These are phyloP conservation scores for Lotus japonicus DNA, from an alignment of 306 rosid species.

Conservation along the genomic window DNA sequence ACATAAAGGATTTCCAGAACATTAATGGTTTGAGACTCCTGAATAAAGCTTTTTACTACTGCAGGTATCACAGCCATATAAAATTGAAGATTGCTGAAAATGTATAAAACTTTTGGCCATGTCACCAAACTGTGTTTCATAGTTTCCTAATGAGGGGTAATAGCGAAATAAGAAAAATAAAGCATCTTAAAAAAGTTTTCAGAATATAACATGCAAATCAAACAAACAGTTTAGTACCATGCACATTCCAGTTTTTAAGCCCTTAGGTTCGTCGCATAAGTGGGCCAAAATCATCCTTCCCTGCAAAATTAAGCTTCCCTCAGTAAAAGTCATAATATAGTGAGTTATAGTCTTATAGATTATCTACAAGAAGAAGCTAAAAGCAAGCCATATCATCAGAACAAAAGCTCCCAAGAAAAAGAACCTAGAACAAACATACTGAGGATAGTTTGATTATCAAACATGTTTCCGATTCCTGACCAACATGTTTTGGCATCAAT, in stretches of 20 bases:
- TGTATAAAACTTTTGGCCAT: not conserved
- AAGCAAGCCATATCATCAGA: not conserved
- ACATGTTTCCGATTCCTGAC: not conserved
- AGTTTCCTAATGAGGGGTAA: not conserved
- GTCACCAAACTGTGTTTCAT: not conserved
- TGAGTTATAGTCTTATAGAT: not conserved
- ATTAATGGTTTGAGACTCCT: not conserved
- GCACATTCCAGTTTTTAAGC: slow-evolving; percentile 99
- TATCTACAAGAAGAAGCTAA: not conserved
- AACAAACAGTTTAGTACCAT: slow-evolving; percentile 52
- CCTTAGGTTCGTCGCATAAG: slow-evolving; percentile 97
- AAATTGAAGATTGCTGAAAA: not conserved
- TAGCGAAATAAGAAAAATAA: not conserved
- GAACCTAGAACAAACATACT: too few species aligned
- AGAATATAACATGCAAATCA: slow-evolving; percentile 8
- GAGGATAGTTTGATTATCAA: too few species aligned
- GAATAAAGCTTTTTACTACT: not conserved
- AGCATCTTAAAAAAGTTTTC: not conserved
- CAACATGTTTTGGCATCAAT: not conserved
- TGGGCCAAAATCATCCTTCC: slow-evolving; percentile 95
- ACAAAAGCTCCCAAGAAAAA: not conserved
- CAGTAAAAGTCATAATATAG: slow-evolving; percentile 3
- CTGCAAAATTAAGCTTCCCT: slow-evolving; percentile 50
- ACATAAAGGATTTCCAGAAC: not conserved
- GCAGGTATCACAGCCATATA: not conserved